Base-by-base conservation (phyloP, 2,329 filamentous ascomycete species). In the Cladosporium sp. region DNA sequence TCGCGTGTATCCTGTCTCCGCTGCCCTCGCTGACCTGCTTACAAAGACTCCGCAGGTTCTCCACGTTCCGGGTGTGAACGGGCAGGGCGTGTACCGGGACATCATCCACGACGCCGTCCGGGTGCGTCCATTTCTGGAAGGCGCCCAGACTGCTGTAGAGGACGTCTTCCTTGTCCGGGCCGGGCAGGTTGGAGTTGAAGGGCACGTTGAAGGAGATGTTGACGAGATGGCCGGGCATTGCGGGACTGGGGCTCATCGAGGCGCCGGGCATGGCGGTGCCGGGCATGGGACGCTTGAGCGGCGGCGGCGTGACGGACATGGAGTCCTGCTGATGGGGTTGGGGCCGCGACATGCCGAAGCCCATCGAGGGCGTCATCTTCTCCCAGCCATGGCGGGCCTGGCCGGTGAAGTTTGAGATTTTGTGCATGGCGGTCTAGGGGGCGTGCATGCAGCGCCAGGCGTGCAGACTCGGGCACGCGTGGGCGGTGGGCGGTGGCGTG, bases 121-220 rank as follows among this genome's bases (percentile, higher is more conserved):
- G 87, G 71, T 95, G 92, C 46, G 89, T 93, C 93, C 93, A 98
- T 69, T 89, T 84, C 60, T 92, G 81, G 59, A 95, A 84, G 56
- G 92, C 91, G 62, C 89, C 87, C 54, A 84, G 83, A 58, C 88
- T 95, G 58, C 92, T 90, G 73, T 96, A 92, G 56, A 97, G 81
- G 64, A 98, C 89, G 71, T 97, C 91, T 71, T 96, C 90, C 61
- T 87, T 87, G 66, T 97, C 90, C 58, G 93, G 93, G 33, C 93
- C 93, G 58, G 88, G 82, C 56, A 98, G 83, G 65, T 92, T 92
- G 59, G 89, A 95, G 62, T 90, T 85, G 73, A 97, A 96, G 56
- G 93, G 93, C 45, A 98, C 87, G 69, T 96, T 97, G 83, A 98
- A 97, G 59, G 89, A 92, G 70, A 95, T 86, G 72, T 95, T 89